Base-by-base conservation (phyloP, 805 yeast genomes). In the Kazachstania psychrophila region DNA sequence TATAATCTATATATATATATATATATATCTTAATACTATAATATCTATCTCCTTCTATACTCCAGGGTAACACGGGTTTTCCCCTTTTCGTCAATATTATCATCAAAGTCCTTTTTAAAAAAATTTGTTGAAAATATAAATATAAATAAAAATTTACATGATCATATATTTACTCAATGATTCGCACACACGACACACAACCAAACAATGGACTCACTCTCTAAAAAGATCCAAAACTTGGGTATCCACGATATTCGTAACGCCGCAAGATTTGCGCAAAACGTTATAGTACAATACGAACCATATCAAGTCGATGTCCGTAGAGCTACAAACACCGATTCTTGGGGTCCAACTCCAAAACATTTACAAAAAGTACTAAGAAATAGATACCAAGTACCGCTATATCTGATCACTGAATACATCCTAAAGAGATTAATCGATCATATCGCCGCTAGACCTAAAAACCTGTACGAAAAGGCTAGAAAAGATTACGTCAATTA, bases 301-400 rank as follows among this genome's bases (percentile, higher is more conserved):
- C 59, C 66, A 2, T 58, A 58, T 38, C 65, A 59, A 38, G 50
- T 56, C 3, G 62, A 58, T 42, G 57, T 69, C 4, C 52, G 72
- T 34, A 65, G 65, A 37, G 65, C 72, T 6, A 69, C 74, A 12
- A 70, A 68, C 34, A 70, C 72, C 4, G 75, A 70, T 45, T 48
- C 68, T 5, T 70, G 75, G 75, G 75, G 75, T 2, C 75, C 75
- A 4, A 64, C 73, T 0, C 56, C 68, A 5, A 57, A 61, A 28
- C 70, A 70, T 41, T 48, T 67, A 44, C 54, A 54, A 25, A 64
- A 62, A 36, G 58, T 62, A 9, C 23, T 49, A 40, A 49, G 54
- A 36, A 49, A 51, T 36, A 44, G 52, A 39, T 52, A 45, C 31
- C 58, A 46, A 41, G 63, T 46, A 6, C 63, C 54, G 15, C 42